A percentile compares a stretch with the other conserved stretches of the same genome.
Evolutionary conservation across 2,329 filamentous ascomycete genomes (phyloP).

Genomic region (Fragosphaeria purpurea): DNA sequence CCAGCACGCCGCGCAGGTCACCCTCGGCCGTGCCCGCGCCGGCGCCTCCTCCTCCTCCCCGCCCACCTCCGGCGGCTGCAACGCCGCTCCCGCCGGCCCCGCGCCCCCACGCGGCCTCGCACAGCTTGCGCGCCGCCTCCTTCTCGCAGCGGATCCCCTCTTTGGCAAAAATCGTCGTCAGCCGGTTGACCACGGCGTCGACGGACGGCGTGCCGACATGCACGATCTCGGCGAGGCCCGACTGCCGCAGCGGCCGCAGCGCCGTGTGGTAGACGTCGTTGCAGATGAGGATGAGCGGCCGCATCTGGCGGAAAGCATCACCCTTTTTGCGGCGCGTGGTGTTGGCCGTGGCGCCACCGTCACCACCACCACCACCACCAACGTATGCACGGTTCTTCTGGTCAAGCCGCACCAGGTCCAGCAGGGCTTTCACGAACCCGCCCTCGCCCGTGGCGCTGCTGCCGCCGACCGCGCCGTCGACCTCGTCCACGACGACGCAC

Average conservation of each 20-base stretch:
- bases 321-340: conserved; percentile 53
- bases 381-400: conserved; percentile 58
- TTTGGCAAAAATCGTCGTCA: conserved; percentile 77
- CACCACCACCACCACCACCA: conserved; percentile 15
- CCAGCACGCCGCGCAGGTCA: conserved; percentile 74
- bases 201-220: conserved; percentile 83
- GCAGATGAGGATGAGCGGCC: conserved; percentile 88
- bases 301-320: conserved; percentile 76
- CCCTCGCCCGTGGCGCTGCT: conserved; percentile 72
- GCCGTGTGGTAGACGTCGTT: conserved; percentile 95
- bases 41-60: no score
- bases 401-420: conserved; percentile 79
- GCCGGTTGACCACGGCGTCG: conserved; percentile 70
- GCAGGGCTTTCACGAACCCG: conserved; percentile 88
- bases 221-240: conserved; percentile 75
- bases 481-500: conserved; percentile 92
- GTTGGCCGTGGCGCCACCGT: background rate
- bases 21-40: conserved; percentile 59
- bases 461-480: conserved; percentile 84
- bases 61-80: conserved; percentile 38
- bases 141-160: conserved; percentile 83
- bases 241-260: conserved; percentile 76
- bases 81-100: conserved; percentile 59
- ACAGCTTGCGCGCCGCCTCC: conserved; percentile 77
- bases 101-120: conserved; percentile 75